Evolutionary conservation across 306 rosid genomes (phyloP).

Genomic region (Medicago lupulina): DNA sequence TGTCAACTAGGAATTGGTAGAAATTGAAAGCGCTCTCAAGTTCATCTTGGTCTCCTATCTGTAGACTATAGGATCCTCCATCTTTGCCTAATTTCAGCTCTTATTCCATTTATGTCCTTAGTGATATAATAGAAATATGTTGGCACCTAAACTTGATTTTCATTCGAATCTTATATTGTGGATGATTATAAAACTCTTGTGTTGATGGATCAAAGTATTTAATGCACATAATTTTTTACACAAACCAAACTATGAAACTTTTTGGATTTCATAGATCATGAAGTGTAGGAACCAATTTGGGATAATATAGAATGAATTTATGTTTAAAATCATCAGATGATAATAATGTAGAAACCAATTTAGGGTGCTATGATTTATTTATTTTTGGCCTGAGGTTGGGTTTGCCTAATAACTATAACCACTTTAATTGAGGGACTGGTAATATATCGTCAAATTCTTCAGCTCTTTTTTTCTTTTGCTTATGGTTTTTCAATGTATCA

Average conservation of each 20-base stretch:
- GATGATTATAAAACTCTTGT: not conserved
- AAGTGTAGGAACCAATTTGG: constrained; percentile 9
- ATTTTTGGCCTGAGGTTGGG: not conserved
- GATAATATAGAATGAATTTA: not conserved
- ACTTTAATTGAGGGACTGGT: constrained; percentile 4
- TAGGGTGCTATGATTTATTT: not conserved
- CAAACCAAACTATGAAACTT: not conserved
- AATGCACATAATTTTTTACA: not conserved
- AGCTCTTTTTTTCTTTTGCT: not conserved
- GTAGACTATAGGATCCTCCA: not conserved
- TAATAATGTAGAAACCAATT: not conserved
- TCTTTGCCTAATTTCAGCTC: not conserved
- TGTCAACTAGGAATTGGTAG: not conserved
- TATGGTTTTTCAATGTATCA: not conserved
- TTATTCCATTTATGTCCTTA: constrained; percentile 1
- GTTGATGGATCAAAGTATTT: constrained; percentile 3
- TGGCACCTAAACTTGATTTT: not conserved
- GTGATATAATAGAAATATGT: not conserved
- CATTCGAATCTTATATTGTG: not conserved
- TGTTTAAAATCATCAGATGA: not conserved
- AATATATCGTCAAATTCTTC: not conserved
- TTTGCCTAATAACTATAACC: not conserved
- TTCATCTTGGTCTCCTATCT: not conserved
- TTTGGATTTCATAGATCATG: constrained; percentile 1
- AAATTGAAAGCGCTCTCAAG: constrained; percentile 1